phyloP scores from a whole-genome alignment of 495 filamentous ascomycete genomes.

The Neurospora tetraspora region DNA sequence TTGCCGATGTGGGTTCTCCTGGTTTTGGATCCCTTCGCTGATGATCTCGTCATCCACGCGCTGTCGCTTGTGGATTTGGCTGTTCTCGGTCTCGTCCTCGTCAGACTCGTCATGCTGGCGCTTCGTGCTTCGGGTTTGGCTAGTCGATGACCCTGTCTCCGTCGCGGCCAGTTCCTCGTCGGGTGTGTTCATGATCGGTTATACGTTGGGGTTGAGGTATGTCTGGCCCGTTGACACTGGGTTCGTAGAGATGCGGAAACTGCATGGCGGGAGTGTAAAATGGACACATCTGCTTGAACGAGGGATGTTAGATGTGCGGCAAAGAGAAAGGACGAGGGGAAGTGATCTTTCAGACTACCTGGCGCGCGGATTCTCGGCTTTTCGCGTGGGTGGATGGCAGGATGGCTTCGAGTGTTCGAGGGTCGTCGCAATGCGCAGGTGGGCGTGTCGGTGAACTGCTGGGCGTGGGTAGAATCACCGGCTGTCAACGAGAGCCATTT shows the following conservation, averaged over 20 bases:
- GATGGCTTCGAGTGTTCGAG: neutral
- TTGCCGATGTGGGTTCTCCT: neutral
- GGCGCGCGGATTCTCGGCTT: rapidly evolving
- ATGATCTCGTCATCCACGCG: neutral
- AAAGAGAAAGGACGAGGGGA: neutral
- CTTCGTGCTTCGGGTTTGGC: neutral
- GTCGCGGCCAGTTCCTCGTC: neutral
- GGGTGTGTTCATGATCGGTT: neutral
- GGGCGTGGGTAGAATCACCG: neutral
- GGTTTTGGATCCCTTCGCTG: neutral
- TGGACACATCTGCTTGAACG: neutral
- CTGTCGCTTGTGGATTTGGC: neutral
- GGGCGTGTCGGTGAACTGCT: neutral
- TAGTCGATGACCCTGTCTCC: neutral
- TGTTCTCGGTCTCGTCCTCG: neutral
- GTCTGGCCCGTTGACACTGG: neutral
- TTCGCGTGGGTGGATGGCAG: too few relatives aligned
- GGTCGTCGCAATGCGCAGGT: neutral
- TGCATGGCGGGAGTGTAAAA: neutral
- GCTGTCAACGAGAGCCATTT: neutral
- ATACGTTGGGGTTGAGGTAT: neutral
- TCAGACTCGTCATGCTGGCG: neutral
- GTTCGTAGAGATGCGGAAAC: neutral
- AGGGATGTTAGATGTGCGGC: neutral
- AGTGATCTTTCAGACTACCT: neutral